Evolutionary conservation across 306 rosid genomes (phyloP).

Genomic region (Cicer judaicum): DNA sequence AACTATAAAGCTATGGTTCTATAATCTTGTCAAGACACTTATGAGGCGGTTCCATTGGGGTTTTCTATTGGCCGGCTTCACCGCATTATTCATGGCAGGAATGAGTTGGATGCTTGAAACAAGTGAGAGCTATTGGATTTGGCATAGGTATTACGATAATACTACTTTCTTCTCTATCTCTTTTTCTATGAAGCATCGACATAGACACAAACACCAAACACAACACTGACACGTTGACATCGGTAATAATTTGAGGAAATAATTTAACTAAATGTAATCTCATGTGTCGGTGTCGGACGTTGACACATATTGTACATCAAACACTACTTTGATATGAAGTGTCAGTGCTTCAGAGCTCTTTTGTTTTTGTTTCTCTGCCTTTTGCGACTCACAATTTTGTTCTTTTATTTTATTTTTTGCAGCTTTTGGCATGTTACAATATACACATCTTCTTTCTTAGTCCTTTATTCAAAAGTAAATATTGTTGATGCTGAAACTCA

Average conservation of each 20-base stretch:
- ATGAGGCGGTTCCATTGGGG: conserved; percentile 77
- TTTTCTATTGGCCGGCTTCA: conserved; percentile 70
- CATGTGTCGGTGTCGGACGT: no score
- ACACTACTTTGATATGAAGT: no score
- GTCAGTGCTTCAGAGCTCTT: neutral
- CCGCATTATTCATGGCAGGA: conserved; percentile 76
- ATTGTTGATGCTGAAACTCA: conserved; percentile 40
- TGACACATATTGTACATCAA: no score
- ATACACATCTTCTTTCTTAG: conserved; percentile 77
- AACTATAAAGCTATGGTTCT: conserved; percentile 66
- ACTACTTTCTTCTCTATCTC: neutral
- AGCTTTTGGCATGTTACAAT: conserved; percentile 92
- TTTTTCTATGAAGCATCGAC: no score
- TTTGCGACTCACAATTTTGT: conserved; percentile 29
- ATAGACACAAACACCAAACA: no score
- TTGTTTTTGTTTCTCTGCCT: conserved; percentile 29
- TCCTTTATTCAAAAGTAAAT: conserved; percentile 64
- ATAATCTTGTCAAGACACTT: conserved; percentile 58
- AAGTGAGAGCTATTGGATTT: conserved; percentile 86
- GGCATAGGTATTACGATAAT: conserved; percentile 74
- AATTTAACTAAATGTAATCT: no score
- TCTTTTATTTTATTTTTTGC: conserved; percentile 44
- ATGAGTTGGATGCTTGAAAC: conserved; percentile 81
- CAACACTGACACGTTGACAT: no score
- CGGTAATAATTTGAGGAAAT: no score